Conservation (phyloP, 768 basidiomycete genomes). For the Calocera viscosa region DNA sequence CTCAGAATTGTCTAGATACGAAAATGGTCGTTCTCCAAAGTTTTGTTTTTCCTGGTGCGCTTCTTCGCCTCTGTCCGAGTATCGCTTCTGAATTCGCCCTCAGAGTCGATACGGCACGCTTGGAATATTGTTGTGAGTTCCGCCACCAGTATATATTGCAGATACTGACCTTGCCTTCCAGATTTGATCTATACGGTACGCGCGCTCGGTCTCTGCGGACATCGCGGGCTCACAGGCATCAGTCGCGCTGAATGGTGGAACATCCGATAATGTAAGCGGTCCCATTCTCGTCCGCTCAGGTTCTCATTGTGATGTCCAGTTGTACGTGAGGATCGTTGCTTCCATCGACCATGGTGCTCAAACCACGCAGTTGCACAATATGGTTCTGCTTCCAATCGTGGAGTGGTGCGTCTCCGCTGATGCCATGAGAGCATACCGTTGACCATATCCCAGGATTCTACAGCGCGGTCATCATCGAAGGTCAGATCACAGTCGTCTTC, state of each 20-base stretch:
- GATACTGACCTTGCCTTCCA: background rate
- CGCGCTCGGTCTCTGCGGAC: too few relatives aligned
- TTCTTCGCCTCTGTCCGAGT: background rate
- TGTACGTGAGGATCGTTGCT: background rate
- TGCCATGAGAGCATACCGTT: background rate
- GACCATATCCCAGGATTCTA: background rate
- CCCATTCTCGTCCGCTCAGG: background rate
- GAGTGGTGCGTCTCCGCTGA: background rate
- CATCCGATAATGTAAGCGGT: background rate
- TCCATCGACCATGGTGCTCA: background rate
- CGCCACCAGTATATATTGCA: background rate
- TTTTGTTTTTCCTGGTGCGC: background rate
- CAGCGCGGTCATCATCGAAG: background rate
- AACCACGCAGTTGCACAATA: background rate
- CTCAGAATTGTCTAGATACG: background rate
- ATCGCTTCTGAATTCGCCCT: background rate
- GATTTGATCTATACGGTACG: too few relatives aligned
- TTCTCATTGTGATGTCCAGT: background rate
- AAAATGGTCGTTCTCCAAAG: background rate
- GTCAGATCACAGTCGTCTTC: background rate
- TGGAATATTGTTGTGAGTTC: background rate
- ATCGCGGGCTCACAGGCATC: too few relatives aligned
- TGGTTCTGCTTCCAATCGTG: background rate
- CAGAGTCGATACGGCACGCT: background rate
- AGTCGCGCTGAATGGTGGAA: background rate